Evolutionary conservation across 371 early-diverging fungal genomes (phyloP).

Genomic region (Mucor plumbeus): DNA sequence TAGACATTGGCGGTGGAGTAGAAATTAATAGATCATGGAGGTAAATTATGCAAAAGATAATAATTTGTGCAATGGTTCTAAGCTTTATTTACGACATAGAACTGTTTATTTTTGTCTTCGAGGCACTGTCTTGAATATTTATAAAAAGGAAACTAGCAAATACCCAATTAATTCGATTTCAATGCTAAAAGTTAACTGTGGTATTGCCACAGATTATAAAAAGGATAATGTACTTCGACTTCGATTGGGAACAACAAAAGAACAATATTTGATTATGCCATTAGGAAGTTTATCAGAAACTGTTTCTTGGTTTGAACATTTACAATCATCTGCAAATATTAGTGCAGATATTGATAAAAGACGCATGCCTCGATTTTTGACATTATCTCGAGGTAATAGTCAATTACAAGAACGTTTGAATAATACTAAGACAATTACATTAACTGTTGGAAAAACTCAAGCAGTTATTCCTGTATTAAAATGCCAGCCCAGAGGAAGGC

Average conservation of each 20-base stretch:
- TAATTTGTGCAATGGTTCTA: neutral
- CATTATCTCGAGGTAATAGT: conserved; percentile 12
- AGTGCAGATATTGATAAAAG: conserved; percentile 31
- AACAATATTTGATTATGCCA: conserved; percentile 25
- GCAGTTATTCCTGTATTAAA: conserved; percentile 17
- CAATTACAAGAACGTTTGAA: neutral
- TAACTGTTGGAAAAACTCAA: conserved; percentile 15
- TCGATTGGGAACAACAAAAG: conserved; percentile 5
- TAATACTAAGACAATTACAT: conserved; percentile 7
- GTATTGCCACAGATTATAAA: conserved; percentile 22
- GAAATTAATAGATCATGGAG: conserved; percentile 38
- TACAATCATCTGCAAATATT: conserved; percentile 28
- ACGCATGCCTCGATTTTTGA: conserved; percentile 27
- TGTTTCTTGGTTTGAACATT: conserved; percentile 34
- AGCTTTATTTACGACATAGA: neutral
- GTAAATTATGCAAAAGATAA: conserved; percentile 21
- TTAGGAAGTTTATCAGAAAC: conserved; percentile 9
- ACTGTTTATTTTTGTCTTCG: conserved; percentile 19
- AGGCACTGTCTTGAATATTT: conserved; percentile 18
- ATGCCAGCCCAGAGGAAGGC: neutral
- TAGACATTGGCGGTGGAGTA: neutral
- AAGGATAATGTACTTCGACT: conserved; percentile 25
- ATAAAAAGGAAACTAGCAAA: neutral
- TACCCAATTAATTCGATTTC: conserved; percentile 9
- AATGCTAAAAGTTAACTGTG: conserved; percentile 25